phyloP scores from a whole-genome alignment of 331 rosid species.

The Saraca asoca region DNA sequence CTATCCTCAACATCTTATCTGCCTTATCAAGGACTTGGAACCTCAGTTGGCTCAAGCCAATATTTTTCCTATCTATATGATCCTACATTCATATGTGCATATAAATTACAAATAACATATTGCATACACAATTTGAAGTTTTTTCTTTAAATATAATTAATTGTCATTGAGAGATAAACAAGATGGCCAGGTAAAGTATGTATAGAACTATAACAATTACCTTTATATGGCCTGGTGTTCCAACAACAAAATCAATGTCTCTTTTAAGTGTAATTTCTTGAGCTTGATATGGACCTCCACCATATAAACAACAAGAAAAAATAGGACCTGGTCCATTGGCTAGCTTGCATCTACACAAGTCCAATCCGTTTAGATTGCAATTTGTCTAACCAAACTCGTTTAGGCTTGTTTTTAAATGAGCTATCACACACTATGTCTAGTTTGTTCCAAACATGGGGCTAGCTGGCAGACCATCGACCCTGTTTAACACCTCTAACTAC shows the following conservation, averaged over 20 bases:
- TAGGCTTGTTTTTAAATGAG: too few relatives aligned
- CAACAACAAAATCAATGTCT: conserved; percentile 82
- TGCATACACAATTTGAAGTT: conserved; percentile 5
- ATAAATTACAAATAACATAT: not conserved
- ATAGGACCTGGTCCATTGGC: too few relatives aligned
- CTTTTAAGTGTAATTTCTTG: conserved; percentile 61
- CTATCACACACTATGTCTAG: too few relatives aligned
- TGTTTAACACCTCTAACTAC: too few relatives aligned
- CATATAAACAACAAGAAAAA: conserved; percentile 74
- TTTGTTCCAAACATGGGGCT: too few relatives aligned
- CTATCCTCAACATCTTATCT: conserved; percentile 96
- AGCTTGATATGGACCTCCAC: conserved; percentile 61
- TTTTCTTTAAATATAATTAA: not conserved
- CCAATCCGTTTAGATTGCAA: too few relatives aligned
- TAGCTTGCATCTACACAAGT: too few relatives aligned
- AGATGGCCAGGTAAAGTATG: too few relatives aligned
- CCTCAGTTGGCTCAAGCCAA: conserved; percentile 65
- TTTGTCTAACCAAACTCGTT: too few relatives aligned
- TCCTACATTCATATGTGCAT: conserved; percentile 50
- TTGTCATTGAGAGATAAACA: not conserved
- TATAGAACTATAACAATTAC: conserved; percentile 30
- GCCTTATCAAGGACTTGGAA: conserved; percentile 95
- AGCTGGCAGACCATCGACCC: too few relatives aligned
- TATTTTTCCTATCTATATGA: conserved; percentile 66
- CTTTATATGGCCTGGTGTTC: conserved; percentile 97